Percentiles rank a stretch among this genome's conserved stretches.
Evolutionary conservation across 495 filamentous ascomycete species (phyloP).

Genomic region (Penicillium riverlandense): DNA sequence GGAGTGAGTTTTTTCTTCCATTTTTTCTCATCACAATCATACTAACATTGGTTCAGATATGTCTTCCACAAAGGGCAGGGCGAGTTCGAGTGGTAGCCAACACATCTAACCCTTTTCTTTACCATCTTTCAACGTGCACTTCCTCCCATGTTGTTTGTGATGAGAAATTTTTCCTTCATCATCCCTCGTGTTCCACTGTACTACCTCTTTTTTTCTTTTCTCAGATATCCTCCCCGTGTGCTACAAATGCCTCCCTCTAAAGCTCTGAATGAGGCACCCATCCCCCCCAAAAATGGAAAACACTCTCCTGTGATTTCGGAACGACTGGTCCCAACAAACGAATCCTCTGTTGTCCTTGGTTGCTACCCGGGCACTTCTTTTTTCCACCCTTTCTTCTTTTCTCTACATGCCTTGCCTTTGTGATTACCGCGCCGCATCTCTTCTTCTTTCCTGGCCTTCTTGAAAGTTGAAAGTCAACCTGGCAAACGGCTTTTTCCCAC

Average conservation of each 20-base stretch:
- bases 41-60: slow-evolving; percentile 46
- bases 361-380: not conserved
- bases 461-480: slow-evolving; percentile 1
- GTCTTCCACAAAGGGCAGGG: slow-evolving; percentile 96
- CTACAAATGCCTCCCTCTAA: no score
- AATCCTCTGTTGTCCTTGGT: no score
- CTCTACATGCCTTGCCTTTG: not conserved
- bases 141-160: no score
- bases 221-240: no score
- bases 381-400: not conserved
- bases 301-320: slow-evolving; percentile 5
- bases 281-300: slow-evolving; percentile 10
- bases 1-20: slow-evolving; percentile 51
- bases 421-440: not conserved
- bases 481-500: no score
- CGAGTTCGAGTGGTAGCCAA: slow-evolving; percentile 88
- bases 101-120: not conserved
- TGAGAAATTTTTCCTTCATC: no score
- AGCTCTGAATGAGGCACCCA: not conserved
- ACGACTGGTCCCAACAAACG: slow-evolving; percentile 8
- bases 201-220: not conserved
- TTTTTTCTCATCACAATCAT: not conserved
- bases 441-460: not conserved
- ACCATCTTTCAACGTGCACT: no score
- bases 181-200: slow-evolving; percentile 1